Conservation (phyloP, 169 alveolate genomes). For the Theileria orientalis region DNA sequence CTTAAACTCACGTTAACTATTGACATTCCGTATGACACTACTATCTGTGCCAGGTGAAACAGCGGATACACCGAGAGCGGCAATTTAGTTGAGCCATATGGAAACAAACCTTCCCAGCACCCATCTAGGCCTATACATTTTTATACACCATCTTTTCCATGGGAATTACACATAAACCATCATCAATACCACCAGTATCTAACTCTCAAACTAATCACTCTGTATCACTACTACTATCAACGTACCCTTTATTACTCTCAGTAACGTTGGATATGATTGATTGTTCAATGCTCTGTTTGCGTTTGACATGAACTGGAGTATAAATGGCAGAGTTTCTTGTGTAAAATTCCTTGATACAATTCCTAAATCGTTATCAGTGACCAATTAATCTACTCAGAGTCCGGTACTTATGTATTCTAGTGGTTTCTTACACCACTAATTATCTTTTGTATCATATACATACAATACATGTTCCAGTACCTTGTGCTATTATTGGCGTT, state of each 20-base stretch:
- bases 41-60: slow-evolving; percentile 14
- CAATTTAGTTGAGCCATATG: slow-evolving; percentile 17
- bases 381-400: not conserved
- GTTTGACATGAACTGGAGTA: not conserved
- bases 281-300: slow-evolving; percentile 14
- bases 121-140: slow-evolving; percentile 23
- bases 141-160: not conserved
- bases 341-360: not conserved
- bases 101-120: slow-evolving; percentile 57
- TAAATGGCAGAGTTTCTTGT: slow-evolving; percentile 5
- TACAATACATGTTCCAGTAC: not conserved
- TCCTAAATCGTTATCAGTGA: slow-evolving; percentile 8
- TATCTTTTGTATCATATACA: too few species aligned
- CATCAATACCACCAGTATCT: too few species aligned
- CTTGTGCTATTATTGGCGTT: slow-evolving; percentile 16
- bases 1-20: slow-evolving; percentile 49
- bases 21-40: slow-evolving; percentile 37
- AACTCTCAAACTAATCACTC: too few species aligned
- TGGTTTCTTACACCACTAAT: too few species aligned
- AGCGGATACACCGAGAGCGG: slow-evolving; percentile 29
- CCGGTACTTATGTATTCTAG: too few species aligned
- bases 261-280: slow-evolving; percentile 19
- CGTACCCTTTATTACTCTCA: slow-evolving; percentile 19
- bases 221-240: slow-evolving; percentile 4
- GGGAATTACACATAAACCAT: slow-evolving; percentile 6